These are phyloP conservation scores for Geotrichum restrictum DNA, from an alignment of 1,139 yeast genomes.

Conservation along the genomic window DNA sequence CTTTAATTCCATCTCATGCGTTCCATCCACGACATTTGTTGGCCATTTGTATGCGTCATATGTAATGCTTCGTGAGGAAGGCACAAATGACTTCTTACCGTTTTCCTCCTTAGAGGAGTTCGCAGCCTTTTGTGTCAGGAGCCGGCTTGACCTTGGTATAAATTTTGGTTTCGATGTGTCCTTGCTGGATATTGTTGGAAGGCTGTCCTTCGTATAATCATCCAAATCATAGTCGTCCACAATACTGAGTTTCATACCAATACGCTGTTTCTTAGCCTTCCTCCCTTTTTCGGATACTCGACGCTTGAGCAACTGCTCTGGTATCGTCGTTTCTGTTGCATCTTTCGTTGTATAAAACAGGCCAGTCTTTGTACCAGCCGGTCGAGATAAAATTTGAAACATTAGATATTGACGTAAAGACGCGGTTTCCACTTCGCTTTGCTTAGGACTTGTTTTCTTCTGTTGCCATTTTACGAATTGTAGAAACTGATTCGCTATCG, in stretches of 20 bases:
- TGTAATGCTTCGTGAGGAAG: neutral
- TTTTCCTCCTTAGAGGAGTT: neutral
- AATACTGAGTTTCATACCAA: conserved; percentile 4
- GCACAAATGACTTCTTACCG: neutral
- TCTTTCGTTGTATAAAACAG: neutral
- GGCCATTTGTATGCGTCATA: conserved; percentile 4
- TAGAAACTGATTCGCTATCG: conserved; percentile 2
- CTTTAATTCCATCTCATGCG: neutral
- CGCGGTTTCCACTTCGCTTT: neutral
- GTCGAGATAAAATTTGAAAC: neutral
- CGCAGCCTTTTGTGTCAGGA: neutral
- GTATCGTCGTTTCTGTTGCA: no score
- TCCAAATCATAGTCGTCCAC: conserved; percentile 4
- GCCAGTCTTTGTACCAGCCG: neutral
- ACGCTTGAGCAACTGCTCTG: neutral
- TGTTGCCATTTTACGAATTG: conserved; percentile 9
- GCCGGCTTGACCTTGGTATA: conserved; percentile 7
- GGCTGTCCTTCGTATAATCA: neutral
- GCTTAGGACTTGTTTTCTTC: neutral
- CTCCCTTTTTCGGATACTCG: neutral
- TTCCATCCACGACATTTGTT: neutral
- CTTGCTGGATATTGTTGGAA: neutral
- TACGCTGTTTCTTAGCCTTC: conserved; percentile 4
- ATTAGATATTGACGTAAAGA: neutral
- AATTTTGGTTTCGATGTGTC: conserved; percentile 1